A percentile compares a stretch with the other conserved stretches of the same genome.
Conservation (phyloP, 1,139 yeast genomes). For the Pneumocystis sp. region DNA sequence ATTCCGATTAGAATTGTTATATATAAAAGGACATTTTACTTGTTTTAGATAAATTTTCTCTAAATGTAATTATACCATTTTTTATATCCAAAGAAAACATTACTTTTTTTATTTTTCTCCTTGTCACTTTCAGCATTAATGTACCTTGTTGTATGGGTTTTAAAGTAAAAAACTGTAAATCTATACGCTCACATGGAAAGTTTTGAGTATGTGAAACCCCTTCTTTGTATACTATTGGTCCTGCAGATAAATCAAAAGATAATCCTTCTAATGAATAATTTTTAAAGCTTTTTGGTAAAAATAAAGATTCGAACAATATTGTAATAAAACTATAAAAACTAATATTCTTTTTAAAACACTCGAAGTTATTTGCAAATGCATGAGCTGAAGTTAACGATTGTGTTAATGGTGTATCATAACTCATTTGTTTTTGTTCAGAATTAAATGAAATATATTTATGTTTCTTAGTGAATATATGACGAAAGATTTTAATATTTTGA, state of each 20-base stretch:
- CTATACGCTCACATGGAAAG: not conserved
- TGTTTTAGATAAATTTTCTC: constrained; percentile 24
- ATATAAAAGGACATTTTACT: not conserved
- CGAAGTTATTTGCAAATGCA: not conserved
- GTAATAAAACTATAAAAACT: not conserved
- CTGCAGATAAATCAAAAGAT: not conserved
- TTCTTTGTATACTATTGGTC: not conserved
- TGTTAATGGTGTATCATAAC: not conserved
- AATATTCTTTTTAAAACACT: not conserved
- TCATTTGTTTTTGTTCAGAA: not conserved
- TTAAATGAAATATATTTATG: not conserved
- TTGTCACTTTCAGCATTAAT: constrained; percentile 37
- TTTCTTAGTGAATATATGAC: not conserved
- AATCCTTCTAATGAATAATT: not conserved
- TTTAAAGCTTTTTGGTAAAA: not conserved
- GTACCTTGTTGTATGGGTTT: not conserved
- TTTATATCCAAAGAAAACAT: constrained; percentile 33
- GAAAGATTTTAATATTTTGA: not conserved
- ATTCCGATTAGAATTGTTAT: not conserved
- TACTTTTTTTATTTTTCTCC: constrained; percentile 49
- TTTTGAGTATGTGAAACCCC: not conserved
- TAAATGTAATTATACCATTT: constrained; percentile 39
- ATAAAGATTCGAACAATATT: not conserved
- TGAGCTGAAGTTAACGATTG: not conserved
- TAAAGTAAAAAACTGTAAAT: not conserved